These are phyloP conservation scores for Infundibulicybe gibba DNA, from an alignment of 768 basidiomycete species.

Conservation along the genomic window DNA sequence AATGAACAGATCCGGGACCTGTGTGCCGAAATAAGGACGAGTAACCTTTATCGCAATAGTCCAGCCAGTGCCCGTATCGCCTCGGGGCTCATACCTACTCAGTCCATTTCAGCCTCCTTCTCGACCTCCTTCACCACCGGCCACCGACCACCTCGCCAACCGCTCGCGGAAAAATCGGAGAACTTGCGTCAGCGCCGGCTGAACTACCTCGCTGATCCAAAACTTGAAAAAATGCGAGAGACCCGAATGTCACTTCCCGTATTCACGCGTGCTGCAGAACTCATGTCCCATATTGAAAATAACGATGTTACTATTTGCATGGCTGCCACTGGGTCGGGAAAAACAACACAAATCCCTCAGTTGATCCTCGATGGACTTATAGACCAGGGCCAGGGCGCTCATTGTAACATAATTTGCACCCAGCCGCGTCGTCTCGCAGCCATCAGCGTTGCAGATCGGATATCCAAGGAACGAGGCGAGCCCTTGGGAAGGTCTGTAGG, in stretches of 20 bases:
- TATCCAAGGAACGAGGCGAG: constrained; percentile 86
- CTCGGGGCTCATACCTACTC: not conserved
- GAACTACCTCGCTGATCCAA: constrained; percentile 57
- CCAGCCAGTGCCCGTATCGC: constrained; percentile 28
- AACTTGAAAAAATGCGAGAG: constrained; percentile 60
- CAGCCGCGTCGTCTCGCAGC: constrained; percentile 92
- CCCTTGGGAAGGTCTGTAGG: constrained; percentile 69
- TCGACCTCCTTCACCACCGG: constrained; percentile 1
- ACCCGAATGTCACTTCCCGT: constrained; percentile 74
- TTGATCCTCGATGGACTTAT: constrained; percentile 86
- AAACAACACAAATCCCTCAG: constrained; percentile 94
- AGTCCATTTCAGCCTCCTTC: not conserved
- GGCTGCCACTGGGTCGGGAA: constrained; percentile 90
- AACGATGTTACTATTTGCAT: constrained; percentile 88
- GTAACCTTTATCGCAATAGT: constrained; percentile 62
- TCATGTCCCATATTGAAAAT: constrained; percentile 63
- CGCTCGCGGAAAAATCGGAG: constrained; percentile 50
- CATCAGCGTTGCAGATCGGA: constrained; percentile 87
- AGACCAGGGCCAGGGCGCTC: constrained; percentile 70
- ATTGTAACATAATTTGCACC: constrained; percentile 89
- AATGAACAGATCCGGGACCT: constrained; percentile 72
- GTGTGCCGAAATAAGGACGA: constrained; percentile 60
- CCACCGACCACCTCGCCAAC: constrained; percentile 20
- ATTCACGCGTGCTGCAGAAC: constrained; percentile 57
- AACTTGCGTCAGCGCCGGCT: constrained; percentile 50